Conservation (phyloP, 2,329 filamentous ascomycete species). For the Penicillium aurantiogriseum region DNA sequence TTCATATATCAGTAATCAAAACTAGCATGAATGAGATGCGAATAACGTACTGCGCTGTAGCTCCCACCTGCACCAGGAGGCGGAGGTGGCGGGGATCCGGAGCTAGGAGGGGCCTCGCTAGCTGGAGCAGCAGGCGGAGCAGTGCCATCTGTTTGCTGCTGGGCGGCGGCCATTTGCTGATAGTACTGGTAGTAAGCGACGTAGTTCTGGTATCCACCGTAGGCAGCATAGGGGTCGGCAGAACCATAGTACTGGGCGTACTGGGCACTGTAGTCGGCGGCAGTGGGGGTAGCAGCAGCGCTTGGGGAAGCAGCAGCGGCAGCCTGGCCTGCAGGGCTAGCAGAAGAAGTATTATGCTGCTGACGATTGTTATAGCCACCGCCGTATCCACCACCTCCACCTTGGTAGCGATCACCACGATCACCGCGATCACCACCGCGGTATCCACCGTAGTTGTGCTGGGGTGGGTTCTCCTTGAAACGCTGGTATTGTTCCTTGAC, state of each 20-base stretch:
- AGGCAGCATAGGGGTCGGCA: slow-evolving; percentile 84
- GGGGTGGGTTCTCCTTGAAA: slow-evolving; percentile 78
- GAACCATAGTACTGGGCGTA: slow-evolving; percentile 78
- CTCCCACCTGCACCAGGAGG: slow-evolving; percentile 35
- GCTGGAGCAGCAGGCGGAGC: slow-evolving; percentile 59
- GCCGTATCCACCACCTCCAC: slow-evolving; percentile 31
- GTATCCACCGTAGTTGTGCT: slow-evolving; percentile 60
- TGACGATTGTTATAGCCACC: slow-evolving; percentile 38
- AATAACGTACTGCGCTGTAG: slow-evolving; percentile 62
- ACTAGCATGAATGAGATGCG: background rate
- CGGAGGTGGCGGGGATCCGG: slow-evolving; percentile 59
- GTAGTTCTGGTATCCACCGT: slow-evolving; percentile 81
- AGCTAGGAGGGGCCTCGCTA: slow-evolving; percentile 56
- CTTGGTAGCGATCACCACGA: slow-evolving; percentile 21
- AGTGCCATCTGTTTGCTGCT: slow-evolving; percentile 46
- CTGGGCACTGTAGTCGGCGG: slow-evolving; percentile 72
- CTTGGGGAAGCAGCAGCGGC: slow-evolving; percentile 31
- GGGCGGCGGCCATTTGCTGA: slow-evolving; percentile 57
- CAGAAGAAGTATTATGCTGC: slow-evolving; percentile 38
- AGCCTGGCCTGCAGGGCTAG: slow-evolving; percentile 45
- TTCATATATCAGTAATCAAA: slow-evolving; percentile 1
- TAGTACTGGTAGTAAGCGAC: slow-evolving; percentile 65
- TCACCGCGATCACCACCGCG: slow-evolving; percentile 17
- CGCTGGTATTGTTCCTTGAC: slow-evolving; percentile 87
- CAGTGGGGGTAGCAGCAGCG: slow-evolving; percentile 24